Evolutionary conservation across 148 eudicot genomes (phyloP).

Genomic region (Silene latifolia): DNA sequence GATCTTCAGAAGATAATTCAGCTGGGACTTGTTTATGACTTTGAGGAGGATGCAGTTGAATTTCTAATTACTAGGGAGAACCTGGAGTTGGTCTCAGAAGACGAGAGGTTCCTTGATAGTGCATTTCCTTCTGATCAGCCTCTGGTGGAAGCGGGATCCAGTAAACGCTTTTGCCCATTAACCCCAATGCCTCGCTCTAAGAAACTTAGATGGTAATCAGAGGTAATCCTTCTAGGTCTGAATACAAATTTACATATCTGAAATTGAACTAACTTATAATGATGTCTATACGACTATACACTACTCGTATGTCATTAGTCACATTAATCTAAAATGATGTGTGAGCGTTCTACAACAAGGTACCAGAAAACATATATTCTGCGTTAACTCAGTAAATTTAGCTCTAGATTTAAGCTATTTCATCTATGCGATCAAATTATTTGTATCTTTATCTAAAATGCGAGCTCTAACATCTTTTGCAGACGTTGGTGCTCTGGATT

Average conservation of each 20-base stretch:
- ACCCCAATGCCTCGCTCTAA: slow-evolving; percentile 10
- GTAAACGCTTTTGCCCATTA: slow-evolving; percentile 12
- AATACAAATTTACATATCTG: neutral
- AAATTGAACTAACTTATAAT: too few relatives aligned
- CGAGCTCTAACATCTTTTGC: neutral
- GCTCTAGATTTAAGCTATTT: too few relatives aligned
- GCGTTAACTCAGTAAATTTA: too few relatives aligned
- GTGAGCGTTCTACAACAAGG: too few relatives aligned
- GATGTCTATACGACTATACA: too few relatives aligned
- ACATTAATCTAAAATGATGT: too few relatives aligned
- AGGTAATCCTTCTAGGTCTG: neutral
- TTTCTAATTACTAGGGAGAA: slow-evolving; percentile 19
- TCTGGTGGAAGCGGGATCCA: neutral
- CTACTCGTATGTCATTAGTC: too few relatives aligned
- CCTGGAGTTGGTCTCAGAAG: slow-evolving; percentile 12
- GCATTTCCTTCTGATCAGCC: slow-evolving; percentile 3
- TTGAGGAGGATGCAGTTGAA: slow-evolving; percentile 11
- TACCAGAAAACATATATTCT: too few relatives aligned
- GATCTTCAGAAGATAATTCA: slow-evolving; percentile 15
- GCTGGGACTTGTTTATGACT: slow-evolving; percentile 13
- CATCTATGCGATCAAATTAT: neutral
- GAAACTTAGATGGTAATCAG: slow-evolving; percentile 3
- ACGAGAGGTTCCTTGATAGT: slow-evolving; percentile 12
- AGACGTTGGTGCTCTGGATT: neutral
- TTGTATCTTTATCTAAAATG: neutral